These are phyloP conservation scores for Diatrype stigma DNA, from an alignment of 2,329 filamentous ascomycete genomes.

Conservation along the genomic window DNA sequence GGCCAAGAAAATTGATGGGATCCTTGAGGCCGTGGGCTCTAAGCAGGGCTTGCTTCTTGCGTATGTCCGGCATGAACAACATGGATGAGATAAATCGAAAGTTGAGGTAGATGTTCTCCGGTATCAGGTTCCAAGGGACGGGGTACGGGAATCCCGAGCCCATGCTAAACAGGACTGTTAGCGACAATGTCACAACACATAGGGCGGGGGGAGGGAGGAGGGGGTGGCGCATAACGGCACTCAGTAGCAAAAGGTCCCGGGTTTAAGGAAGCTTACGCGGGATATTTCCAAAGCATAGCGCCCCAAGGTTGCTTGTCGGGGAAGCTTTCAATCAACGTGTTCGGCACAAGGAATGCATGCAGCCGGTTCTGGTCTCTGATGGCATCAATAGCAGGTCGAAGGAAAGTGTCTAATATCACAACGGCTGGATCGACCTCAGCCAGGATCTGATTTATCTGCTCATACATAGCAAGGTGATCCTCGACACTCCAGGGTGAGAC, in stretches of 20 bases:
- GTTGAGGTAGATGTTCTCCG: constrained; percentile 15
- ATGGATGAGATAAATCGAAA: constrained; percentile 9
- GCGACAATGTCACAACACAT: neutral
- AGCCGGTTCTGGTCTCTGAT: constrained; percentile 14
- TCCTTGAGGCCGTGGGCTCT: constrained; percentile 8
- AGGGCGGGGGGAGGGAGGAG: neutral
- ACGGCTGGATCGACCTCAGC: constrained; percentile 14
- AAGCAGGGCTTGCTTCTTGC: constrained; percentile 5
- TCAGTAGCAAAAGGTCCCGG: neutral
- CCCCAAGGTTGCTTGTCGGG: constrained; percentile 10
- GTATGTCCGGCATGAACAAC: constrained; percentile 6
- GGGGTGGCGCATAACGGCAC: neutral
- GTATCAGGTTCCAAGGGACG: constrained; percentile 12
- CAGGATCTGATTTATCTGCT: constrained; percentile 5
- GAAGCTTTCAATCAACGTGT: constrained; percentile 15
- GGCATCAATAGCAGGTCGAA: constrained; percentile 16
- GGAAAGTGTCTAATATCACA: constrained; percentile 13
- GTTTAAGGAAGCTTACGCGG: constrained; percentile 8
- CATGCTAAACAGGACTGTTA: constrained; percentile 4
- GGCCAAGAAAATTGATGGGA: constrained; percentile 5
- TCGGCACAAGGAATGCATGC: constrained; percentile 14
- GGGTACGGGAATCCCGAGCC: constrained; percentile 16
- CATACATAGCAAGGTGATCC: constrained; percentile 12
- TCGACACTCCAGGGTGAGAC: constrained; percentile 13
- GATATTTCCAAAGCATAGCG: constrained; percentile 18